Conservation (phyloP, 2,329 filamentous ascomycete genomes). For the Alternaria rosae region DNA sequence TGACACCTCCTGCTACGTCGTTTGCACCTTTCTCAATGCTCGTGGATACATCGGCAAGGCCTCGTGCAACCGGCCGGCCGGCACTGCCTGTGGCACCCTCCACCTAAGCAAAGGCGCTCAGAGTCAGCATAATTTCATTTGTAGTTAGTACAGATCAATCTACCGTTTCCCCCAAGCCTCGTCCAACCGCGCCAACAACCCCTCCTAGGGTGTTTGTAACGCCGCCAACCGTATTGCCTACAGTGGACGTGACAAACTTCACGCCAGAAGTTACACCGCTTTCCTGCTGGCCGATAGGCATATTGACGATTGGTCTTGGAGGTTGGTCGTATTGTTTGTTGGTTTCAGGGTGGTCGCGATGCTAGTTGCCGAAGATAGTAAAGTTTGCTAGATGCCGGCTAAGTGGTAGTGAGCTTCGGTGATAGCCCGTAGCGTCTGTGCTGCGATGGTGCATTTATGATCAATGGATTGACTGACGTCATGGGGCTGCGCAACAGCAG, state of each 20-base stretch:
- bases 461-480: conserved; percentile 15
- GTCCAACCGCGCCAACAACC: conserved; percentile 58
- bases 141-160: background rate
- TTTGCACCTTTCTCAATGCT: conserved; percentile 56
- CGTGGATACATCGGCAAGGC: conserved; percentile 52
- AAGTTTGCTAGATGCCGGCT: conserved; percentile 11
- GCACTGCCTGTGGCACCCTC: conserved; percentile 56
- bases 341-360: background rate
- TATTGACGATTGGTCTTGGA: conserved; percentile 22
- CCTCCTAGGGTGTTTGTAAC: conserved; percentile 62
- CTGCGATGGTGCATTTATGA: conserved; percentile 16
- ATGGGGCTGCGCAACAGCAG: conserved; percentile 9
- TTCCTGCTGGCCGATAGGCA: conserved; percentile 50
- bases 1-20: conserved; percentile 55
- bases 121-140: conserved; percentile 4
- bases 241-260: conserved; percentile 63
- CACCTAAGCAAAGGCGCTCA: conserved; percentile 22
- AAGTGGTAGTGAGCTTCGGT: conserved; percentile 8
- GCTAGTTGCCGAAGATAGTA: conserved; percentile 1
- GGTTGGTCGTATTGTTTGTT: conserved; percentile 3
- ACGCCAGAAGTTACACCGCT: conserved; percentile 60
- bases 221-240: conserved; percentile 64
- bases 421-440: background rate
- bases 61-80: conserved; percentile 53
- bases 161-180: conserved; percentile 54